Percentiles rank a stretch among this genome's conserved stretches.
phyloP scores from a whole-genome alignment of 306 rosid species.

The Phaseolus lunatus region DNA sequence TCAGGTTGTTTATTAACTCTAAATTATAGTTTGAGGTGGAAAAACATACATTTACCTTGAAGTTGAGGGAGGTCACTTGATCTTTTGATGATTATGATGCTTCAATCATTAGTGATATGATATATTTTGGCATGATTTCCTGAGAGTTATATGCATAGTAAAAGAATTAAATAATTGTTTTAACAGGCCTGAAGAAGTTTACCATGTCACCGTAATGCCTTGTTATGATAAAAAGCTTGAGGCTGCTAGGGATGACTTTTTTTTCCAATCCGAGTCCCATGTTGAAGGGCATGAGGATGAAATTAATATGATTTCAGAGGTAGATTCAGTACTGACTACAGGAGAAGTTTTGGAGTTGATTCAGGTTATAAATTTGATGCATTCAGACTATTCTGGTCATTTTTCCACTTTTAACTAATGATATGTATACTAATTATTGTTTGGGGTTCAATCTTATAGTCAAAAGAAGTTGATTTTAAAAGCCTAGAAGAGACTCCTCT shows the following conservation, averaged over 20 bases:
- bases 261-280: conserved; percentile 60
- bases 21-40: conserved; percentile 23
- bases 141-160: conserved; percentile 2
- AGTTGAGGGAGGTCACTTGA: neutral
- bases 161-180: conserved; percentile 30
- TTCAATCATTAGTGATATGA: neutral
- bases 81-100: conserved; percentile 27
- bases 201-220: conserved; percentile 97
- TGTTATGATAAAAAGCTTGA: conserved; percentile 98
- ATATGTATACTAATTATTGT: conserved; percentile 30
- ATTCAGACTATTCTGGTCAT: conserved; percentile 18
- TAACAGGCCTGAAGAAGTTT: conserved; percentile 82
- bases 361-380: conserved; percentile 63
- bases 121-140: conserved; percentile 31
- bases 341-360: conserved; percentile 93
- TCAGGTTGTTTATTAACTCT: conserved; percentile 62
- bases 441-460: conserved; percentile 57
- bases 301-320: conserved; percentile 63
- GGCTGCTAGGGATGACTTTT: conserved; percentile 93
- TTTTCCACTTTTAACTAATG: conserved; percentile 22
- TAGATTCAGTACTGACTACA: conserved; percentile 92
- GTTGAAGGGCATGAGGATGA: conserved; percentile 51
- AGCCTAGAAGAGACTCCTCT: conserved; percentile 78
- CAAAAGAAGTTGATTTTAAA: conserved; percentile 71
- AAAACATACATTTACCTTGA: neutral